Conservation (phyloP, 495 filamentous ascomycete genomes). For the Penicillium antarcticum region DNA sequence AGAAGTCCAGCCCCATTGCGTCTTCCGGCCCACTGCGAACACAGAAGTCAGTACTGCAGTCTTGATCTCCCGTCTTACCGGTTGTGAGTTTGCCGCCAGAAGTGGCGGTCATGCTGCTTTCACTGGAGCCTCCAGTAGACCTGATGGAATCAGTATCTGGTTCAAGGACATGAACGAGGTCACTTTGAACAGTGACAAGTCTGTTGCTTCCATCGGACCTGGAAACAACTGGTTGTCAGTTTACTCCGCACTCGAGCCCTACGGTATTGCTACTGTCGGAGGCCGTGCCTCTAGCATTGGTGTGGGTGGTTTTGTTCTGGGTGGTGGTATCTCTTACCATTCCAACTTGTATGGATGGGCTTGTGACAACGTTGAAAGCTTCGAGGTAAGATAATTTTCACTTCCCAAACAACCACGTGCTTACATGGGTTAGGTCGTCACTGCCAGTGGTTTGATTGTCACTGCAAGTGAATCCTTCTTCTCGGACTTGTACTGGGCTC, state of each 20-base stretch:
- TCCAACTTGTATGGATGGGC: conserved; percentile 46
- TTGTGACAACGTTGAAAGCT: conserved; percentile 47
- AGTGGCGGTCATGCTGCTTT: conserved; percentile 42
- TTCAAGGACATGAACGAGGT: conserved; percentile 44
- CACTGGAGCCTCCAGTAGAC: conserved; percentile 23
- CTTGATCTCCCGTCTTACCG: conserved; percentile 13
- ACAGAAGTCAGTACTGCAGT: conserved; percentile 22
- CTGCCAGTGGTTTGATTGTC: conserved; percentile 40
- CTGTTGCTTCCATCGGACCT: conserved; percentile 21
- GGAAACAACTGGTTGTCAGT: conserved; percentile 39
- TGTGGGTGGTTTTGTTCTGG: conserved; percentile 50
- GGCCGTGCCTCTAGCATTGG: conserved; percentile 55
- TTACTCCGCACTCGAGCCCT: conserved; percentile 45
- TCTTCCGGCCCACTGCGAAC: conserved; percentile 20
- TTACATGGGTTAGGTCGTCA: conserved; percentile 29
- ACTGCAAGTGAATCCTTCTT: conserved; percentile 32
- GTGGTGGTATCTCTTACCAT: conserved; percentile 37
- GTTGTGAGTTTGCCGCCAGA: conserved; percentile 39
- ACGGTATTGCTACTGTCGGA: conserved; percentile 50
- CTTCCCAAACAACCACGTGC: background rate
- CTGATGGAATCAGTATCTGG: conserved; percentile 45
- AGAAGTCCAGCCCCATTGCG: conserved; percentile 24
- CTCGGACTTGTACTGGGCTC: conserved; percentile 49
- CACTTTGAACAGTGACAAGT: conserved; percentile 31
- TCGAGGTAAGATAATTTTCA: conserved; percentile 23